phyloP scores from a whole-genome alignment of 257 asterid genomes.

The Solanum neorickii region DNA sequence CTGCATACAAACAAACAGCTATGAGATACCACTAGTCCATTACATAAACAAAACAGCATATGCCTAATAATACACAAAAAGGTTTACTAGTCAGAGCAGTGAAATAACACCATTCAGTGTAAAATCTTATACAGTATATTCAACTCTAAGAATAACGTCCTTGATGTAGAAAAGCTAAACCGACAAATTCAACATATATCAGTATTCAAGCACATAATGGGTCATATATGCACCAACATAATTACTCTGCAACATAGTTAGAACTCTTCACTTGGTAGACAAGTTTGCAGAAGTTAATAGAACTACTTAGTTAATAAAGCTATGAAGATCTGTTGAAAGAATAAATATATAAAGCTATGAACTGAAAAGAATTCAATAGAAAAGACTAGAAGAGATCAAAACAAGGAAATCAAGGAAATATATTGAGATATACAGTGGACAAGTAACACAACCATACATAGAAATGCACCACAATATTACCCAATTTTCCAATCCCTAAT shows the following conservation, averaged over 20 bases:
- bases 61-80: neutral
- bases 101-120: neutral
- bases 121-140: neutral
- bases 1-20: slow-evolving; percentile 35
- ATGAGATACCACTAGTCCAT: neutral
- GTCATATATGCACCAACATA: neutral
- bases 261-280: neutral
- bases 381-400: neutral
- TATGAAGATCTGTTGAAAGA: neutral
- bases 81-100: neutral
- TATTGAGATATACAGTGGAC: neutral
- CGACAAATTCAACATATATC: neutral
- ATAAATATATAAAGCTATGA: neutral
- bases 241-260: neutral
- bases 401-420: neutral
- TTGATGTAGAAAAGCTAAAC: neutral
- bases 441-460: neutral
- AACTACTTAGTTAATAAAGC: neutral
- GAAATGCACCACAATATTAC: neutral
- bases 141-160: neutral
- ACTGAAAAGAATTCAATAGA: neutral
- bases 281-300: neutral
- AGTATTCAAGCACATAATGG: neutral
- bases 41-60: neutral
- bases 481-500: neutral